phyloP scores from a whole-genome alignment of 2,329 filamentous ascomycete genomes.

The Neonectria hederae region DNA sequence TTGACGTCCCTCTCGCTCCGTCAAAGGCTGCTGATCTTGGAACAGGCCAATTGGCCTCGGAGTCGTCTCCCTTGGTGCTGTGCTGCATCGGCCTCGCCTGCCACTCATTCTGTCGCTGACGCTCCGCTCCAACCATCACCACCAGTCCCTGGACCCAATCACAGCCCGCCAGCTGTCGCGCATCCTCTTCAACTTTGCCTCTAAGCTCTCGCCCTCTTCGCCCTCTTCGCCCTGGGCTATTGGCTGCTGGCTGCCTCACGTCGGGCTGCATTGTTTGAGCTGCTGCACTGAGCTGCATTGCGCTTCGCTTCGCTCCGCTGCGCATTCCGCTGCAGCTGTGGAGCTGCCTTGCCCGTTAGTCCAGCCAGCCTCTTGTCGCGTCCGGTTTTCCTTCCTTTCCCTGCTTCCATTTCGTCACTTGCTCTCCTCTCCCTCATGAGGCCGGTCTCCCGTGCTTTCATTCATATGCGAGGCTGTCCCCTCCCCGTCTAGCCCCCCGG shows the following conservation, averaged over 20 bases:
- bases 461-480: constrained; percentile 44
- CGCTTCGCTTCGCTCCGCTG: constrained; percentile 36
- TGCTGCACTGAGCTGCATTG: constrained; percentile 36
- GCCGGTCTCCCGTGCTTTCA: constrained; percentile 40
- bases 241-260: constrained; percentile 35
- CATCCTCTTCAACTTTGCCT: constrained; percentile 39
- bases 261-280: constrained; percentile 41
- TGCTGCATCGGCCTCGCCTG: constrained; percentile 33
- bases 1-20: constrained; percentile 18
- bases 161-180: constrained; percentile 49
- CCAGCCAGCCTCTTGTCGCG: constrained; percentile 39
- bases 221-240: constrained; percentile 1
- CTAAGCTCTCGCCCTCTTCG: constrained; percentile 30
- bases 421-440: constrained; percentile 27
- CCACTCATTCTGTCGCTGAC: constrained; percentile 39
- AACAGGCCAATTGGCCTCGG: constrained; percentile 38
- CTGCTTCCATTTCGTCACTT: constrained; percentile 36
- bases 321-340: constrained; percentile 39
- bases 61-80: constrained; percentile 29
- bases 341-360: constrained; percentile 39
- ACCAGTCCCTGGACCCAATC: constrained; percentile 44
- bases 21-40: constrained; percentile 28
- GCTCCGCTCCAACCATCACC: constrained; percentile 33
- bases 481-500: constrained; percentile 34
- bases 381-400: constrained; percentile 31